These are phyloP conservation scores for Parachlorella kessleri DNA, from an alignment of 139 green algal species.

Conservation along the genomic window DNA sequence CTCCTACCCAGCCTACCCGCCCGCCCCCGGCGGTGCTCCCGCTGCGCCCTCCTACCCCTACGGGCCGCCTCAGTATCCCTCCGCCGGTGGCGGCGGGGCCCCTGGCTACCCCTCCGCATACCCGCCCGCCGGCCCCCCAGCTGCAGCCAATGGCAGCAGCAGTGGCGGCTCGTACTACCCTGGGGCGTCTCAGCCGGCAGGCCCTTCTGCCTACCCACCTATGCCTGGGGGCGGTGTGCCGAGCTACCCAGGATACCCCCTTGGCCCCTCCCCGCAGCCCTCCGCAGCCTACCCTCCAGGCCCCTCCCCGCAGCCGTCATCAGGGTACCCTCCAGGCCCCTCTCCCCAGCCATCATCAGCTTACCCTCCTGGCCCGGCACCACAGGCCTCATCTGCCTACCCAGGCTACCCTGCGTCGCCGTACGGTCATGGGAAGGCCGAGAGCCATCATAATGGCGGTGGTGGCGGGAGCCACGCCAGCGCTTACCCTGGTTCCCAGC, in stretches of 20 bases:
- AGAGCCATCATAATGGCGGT: too few relatives aligned
- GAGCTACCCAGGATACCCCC: not conserved
- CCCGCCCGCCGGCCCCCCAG: not conserved
- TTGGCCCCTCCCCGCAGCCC: not conserved
- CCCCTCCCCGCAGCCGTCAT: not conserved
- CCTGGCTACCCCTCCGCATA: not conserved
- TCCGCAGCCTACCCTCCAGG: not conserved
- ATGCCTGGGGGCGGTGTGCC: not conserved
- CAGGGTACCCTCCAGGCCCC: not conserved
- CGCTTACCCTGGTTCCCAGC: too few relatives aligned
- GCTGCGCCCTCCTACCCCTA: slow-evolving; percentile 7
- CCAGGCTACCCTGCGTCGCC: not conserved
- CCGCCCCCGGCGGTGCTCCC: not conserved
- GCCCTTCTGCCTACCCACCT: slow-evolving; percentile 1
- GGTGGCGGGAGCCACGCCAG: too few relatives aligned
- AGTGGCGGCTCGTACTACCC: not conserved
- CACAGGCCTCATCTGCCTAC: not conserved
- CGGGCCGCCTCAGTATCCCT: not conserved
- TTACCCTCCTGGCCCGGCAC: not conserved
- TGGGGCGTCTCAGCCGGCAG: not conserved
- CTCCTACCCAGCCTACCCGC: not conserved
- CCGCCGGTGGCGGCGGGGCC: too few relatives aligned
- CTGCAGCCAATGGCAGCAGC: not conserved
- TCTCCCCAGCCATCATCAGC: not conserved
- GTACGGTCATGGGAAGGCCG: too few relatives aligned